These are phyloP conservation scores for Elongisporangium undulatum DNA, from an alignment of 352 stramenopile genomes.

Conservation along the genomic window DNA sequence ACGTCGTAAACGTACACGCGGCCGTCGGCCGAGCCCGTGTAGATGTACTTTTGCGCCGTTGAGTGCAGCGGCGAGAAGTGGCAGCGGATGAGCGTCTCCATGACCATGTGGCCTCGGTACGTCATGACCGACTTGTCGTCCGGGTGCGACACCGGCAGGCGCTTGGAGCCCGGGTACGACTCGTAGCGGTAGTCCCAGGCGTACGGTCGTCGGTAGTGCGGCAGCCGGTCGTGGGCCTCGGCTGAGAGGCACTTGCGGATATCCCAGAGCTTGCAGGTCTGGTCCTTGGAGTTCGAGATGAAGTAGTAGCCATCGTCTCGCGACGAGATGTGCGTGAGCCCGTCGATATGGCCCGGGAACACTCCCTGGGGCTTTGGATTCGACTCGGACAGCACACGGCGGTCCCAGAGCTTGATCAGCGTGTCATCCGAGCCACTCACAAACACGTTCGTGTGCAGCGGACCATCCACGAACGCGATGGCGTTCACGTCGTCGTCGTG, in stretches of 20 bases:
- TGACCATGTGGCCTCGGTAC: constrained; percentile 73
- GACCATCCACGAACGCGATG: constrained; percentile 80
- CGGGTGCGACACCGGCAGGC: constrained; percentile 52
- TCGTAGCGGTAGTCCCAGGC: constrained; percentile 83
- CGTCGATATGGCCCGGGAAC: constrained; percentile 81
- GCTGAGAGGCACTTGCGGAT: constrained; percentile 70
- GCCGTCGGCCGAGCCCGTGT: constrained; percentile 78
- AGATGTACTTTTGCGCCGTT: constrained; percentile 85
- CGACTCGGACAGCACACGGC: constrained; percentile 67
- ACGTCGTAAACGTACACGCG: constrained; percentile 83
- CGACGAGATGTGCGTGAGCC: constrained; percentile 76
- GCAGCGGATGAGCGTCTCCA: constrained; percentile 82
- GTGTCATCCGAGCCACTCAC: constrained; percentile 80
- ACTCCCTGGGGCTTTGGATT: constrained; percentile 73
- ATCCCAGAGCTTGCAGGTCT: constrained; percentile 83
- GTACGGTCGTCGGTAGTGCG: constrained; percentile 45
- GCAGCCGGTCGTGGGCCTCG: constrained; percentile 34
- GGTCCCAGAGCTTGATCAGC: constrained; percentile 85
- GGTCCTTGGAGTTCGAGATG: constrained; percentile 85
- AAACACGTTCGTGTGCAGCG: constrained; percentile 81
- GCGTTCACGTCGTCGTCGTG: constrained; percentile 82
- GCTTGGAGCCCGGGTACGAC: constrained; percentile 61
- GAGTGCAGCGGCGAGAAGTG: constrained; percentile 85
- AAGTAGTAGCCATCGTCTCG: constrained; percentile 87
- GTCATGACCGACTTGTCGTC: constrained; percentile 80